A percentile compares a stretch with the other conserved stretches of the same genome.
phyloP scores from a whole-genome alignment of 1,139 yeast species.

The Suhomyces bribrorum region DNA sequence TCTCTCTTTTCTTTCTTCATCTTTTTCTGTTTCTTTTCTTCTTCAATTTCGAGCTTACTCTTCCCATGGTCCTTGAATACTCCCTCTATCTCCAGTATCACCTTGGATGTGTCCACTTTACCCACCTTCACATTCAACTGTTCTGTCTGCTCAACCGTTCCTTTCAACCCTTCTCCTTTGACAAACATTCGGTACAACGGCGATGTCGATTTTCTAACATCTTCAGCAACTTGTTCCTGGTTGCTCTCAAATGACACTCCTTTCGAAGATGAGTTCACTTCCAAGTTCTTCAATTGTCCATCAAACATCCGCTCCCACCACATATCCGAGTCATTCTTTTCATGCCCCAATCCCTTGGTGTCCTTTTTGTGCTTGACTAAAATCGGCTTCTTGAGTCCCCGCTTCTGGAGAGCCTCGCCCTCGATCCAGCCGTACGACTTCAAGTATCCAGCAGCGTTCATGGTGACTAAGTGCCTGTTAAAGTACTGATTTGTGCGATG shows the following conservation, averaged over 20 bases:
- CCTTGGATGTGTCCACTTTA: conserved; percentile 17
- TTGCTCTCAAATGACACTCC: conserved; percentile 45
- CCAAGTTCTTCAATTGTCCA: conserved; percentile 81
- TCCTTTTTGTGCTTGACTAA: conserved; percentile 89
- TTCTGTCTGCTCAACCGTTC: conserved; percentile 58
- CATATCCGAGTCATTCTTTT: conserved; percentile 68
- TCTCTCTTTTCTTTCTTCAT: conserved; percentile 11
- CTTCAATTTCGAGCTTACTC: conserved; percentile 12
- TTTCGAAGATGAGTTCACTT: conserved; percentile 45
- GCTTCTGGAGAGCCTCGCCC: conserved; percentile 79
- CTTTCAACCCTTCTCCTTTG: conserved; percentile 78
- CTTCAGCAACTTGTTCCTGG: conserved; percentile 34
- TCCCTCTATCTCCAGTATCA: conserved; percentile 16
- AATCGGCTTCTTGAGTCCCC: conserved; percentile 83
- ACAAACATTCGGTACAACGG: conserved; percentile 79
- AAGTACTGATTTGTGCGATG: neutral
- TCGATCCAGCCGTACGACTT: conserved; percentile 87
- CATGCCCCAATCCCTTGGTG: conserved; percentile 84
- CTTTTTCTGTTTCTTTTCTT: conserved; percentile 11
- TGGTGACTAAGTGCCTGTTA: too few relatives aligned
- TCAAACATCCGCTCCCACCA: conserved; percentile 98
- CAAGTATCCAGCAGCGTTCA: conserved; percentile 78
- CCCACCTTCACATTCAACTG: conserved; percentile 20
- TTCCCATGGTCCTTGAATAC: conserved; percentile 10
- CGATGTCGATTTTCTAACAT: conserved; percentile 52